A percentile compares a stretch with the other conserved stretches of the same genome.
Evolutionary conservation across 2,329 filamentous ascomycete species (phyloP).

Genomic region (Paramyrothecium roridum): DNA sequence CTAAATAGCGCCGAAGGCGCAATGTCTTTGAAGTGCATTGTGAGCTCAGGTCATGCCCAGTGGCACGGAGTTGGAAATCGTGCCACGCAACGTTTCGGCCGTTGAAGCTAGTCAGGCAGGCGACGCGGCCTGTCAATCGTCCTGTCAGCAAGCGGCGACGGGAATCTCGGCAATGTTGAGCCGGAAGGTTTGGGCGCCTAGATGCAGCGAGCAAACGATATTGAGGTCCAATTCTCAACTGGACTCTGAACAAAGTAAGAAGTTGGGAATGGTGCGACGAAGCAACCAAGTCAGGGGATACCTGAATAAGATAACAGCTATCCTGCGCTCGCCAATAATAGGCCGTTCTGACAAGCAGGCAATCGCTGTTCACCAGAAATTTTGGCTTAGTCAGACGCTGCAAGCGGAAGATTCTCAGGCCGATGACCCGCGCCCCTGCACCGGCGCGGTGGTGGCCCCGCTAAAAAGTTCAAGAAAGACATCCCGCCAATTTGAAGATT

Average conservation of each 20-base stretch:
- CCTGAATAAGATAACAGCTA: neutral
- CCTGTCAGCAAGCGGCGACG: neutral
- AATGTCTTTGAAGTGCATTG: constrained; percentile 43
- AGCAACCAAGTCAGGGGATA: neutral
- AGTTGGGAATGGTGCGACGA: neutral
- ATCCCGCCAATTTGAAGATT: constrained; percentile 16
- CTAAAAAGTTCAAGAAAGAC: constrained; percentile 23
- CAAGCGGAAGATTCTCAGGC: neutral
- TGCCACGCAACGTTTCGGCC: neutral
- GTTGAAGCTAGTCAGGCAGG: constrained; percentile 2
- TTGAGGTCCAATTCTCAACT: neutral
- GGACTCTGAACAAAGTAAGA: neutral
- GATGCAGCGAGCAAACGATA: neutral
- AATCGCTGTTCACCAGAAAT: neutral
- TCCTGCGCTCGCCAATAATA: neutral
- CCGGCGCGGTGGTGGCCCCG: constrained; percentile 11
- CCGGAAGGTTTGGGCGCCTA: no score
- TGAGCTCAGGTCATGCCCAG: constrained; percentile 25
- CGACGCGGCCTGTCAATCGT: neutral
- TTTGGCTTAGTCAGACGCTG: neutral
- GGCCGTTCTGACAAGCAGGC: neutral
- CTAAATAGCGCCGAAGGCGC: constrained; percentile 49
- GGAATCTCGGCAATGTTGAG: no score
- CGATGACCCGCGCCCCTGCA: neutral
- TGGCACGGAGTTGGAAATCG: neutral